Evolutionary conservation across 2,329 filamentous ascomycete genomes (phyloP).

Genomic region (Apiospora malaysiana): DNA sequence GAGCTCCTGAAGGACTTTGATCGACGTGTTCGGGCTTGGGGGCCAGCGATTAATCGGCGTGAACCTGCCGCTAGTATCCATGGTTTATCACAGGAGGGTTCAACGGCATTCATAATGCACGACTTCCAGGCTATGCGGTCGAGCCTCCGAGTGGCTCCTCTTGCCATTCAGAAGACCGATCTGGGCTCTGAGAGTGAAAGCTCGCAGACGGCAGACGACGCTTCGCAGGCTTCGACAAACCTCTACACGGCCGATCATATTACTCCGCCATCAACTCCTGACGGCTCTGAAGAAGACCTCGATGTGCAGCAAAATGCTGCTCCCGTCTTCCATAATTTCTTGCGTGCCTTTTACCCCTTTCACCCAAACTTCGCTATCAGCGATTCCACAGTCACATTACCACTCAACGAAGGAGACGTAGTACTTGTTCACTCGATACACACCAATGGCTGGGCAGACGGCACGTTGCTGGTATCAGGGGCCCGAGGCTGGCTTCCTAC

Average conservation of each 20-base stretch:
- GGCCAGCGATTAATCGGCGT: neutral
- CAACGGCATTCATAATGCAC: slow-evolving; percentile 51
- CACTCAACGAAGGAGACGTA: slow-evolving; percentile 88
- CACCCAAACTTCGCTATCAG: slow-evolving; percentile 77
- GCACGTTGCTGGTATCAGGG: slow-evolving; percentile 84
- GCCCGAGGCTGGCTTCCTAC: slow-evolving; percentile 95
- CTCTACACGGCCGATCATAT: slow-evolving; percentile 65
- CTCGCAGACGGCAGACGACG: slow-evolving; percentile 32
- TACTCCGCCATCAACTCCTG: slow-evolving; percentile 79
- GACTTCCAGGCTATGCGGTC: slow-evolving; percentile 56
- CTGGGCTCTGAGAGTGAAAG: slow-evolving; percentile 37
- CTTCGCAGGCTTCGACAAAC: slow-evolving; percentile 42
- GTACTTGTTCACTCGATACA: slow-evolving; percentile 96
- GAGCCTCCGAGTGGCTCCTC: slow-evolving; percentile 66
- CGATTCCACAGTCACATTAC: slow-evolving; percentile 87
- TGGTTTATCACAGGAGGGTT: slow-evolving; percentile 11
- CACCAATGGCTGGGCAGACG: slow-evolving; percentile 98
- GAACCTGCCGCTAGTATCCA: slow-evolving; percentile 8
- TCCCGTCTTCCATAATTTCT: slow-evolving; percentile 88
- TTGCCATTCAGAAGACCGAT: slow-evolving; percentile 56
- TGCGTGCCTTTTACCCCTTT: slow-evolving; percentile 93
- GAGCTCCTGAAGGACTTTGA: neutral
- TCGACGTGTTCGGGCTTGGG: neutral
- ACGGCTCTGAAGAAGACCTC: slow-evolving; percentile 68
- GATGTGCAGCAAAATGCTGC: slow-evolving; percentile 47